These are phyloP conservation scores for Jamesozyma lodderae DNA, from an alignment of 805 yeast genomes.

Conservation along the genomic window DNA sequence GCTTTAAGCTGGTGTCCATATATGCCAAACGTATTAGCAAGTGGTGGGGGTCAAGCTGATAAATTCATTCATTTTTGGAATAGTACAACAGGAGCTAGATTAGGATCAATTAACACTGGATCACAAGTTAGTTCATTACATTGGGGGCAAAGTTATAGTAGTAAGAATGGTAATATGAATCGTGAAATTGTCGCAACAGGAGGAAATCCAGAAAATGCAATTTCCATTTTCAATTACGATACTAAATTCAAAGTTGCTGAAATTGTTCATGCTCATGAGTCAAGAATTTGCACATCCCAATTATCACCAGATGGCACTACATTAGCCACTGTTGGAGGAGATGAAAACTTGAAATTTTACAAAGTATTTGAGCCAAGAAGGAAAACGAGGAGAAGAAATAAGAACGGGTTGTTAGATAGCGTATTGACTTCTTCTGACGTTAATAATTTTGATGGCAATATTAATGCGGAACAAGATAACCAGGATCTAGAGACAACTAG, in stretches of 20 bases:
- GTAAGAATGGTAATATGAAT: conserved; percentile 21
- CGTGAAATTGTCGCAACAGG: conserved; percentile 85
- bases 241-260: conserved; percentile 81
- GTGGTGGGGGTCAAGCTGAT: conserved; percentile 95
- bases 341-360: conserved; percentile 94
- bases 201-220: conserved; percentile 82
- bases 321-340: conserved; percentile 91
- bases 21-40: conserved; percentile 72
- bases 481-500: conserved; percentile 1
- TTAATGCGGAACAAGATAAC: neutral
- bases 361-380: conserved; percentile 62
- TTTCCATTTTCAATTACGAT: conserved; percentile 79
- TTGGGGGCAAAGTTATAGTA: conserved; percentile 60
- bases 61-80: conserved; percentile 91
- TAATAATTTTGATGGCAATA: neutral
- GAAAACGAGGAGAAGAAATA: conserved; percentile 31
- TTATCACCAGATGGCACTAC: conserved; percentile 86
- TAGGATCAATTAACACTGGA: conserved; percentile 81
- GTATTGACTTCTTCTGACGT: conserved; percentile 8
- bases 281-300: conserved; percentile 74
- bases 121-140: conserved; percentile 88
- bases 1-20: conserved; percentile 94
- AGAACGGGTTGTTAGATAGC: conserved; percentile 17
- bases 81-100: conserved; percentile 78
- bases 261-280: conserved; percentile 78